phyloP scores from a whole-genome alignment of 495 filamentous ascomycete species.

The Penicillium odoratum region DNA sequence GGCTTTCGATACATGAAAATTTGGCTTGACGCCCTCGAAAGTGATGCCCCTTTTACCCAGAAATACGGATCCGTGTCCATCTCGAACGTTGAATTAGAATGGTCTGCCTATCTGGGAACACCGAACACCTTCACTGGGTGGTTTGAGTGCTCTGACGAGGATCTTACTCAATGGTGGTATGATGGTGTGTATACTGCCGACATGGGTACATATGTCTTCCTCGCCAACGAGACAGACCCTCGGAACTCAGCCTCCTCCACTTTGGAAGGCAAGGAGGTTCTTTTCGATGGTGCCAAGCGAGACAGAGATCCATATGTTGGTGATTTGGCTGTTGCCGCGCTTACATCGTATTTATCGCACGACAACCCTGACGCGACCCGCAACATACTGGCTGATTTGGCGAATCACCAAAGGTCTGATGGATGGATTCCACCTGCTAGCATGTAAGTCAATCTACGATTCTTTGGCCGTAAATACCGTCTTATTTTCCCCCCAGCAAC shows the following conservation, averaged over 20 bases:
- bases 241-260: constrained; percentile 34
- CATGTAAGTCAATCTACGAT: constrained; percentile 19
- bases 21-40: constrained; percentile 37
- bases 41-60: constrained; percentile 42
- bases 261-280: constrained; percentile 40
- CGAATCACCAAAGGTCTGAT: constrained; percentile 44
- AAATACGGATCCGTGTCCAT: constrained; percentile 38
- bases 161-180: constrained; percentile 51
- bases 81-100: constrained; percentile 36
- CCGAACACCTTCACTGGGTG: constrained; percentile 46
- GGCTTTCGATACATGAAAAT: constrained; percentile 51
- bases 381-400: constrained; percentile 47
- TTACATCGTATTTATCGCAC: constrained; percentile 47
- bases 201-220: constrained; percentile 40
- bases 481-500: constrained; percentile 19
- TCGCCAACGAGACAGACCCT: constrained; percentile 37
- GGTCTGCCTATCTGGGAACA: constrained; percentile 42
- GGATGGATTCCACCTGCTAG: constrained; percentile 54
- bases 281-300: constrained; percentile 50
- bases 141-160: constrained; percentile 47
- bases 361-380: constrained; percentile 33
- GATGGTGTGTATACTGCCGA: constrained; percentile 49
- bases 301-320: constrained; percentile 51
- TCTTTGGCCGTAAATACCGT: background rate
- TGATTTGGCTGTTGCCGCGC: constrained; percentile 43